Evolutionary conservation across 306 rosid genomes (phyloP).

Genomic region (Elaeagnus macrophylla): DNA sequence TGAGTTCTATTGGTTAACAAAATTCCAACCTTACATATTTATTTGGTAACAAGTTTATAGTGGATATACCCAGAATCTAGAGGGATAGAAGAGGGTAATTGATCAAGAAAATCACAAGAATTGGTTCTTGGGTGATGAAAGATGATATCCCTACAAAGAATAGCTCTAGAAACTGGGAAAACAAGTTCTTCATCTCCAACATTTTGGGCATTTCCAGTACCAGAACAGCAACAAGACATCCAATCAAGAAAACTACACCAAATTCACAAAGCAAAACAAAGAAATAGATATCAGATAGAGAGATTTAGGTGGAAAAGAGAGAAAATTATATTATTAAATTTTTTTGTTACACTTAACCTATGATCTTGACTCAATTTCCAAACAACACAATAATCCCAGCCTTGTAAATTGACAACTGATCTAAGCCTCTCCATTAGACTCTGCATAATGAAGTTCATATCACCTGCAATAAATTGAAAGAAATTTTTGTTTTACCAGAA

Average conservation of each 20-base stretch:
- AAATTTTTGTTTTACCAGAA: background rate
- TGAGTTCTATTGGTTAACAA: no score
- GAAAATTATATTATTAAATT: background rate
- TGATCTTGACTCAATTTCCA: constrained; percentile 83
- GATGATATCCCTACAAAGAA: constrained; percentile 64
- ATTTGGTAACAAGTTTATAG: no score
- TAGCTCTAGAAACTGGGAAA: constrained; percentile 45
- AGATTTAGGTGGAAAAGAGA: background rate
- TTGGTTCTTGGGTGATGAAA: constrained; percentile 54
- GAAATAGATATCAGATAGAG: background rate
- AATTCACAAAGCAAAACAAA: constrained; percentile 10
- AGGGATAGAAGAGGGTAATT: constrained; percentile 49
- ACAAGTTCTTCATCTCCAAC: constrained; percentile 45
- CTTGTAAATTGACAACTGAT: constrained; percentile 59
- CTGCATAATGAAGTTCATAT: constrained; percentile 44
- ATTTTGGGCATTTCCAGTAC: constrained; percentile 42
- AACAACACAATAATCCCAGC: constrained; percentile 77
- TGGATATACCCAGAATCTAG: constrained; percentile 57
- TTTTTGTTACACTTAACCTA: constrained; percentile 31
- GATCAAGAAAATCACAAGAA: constrained; percentile 61
- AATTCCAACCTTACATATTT: no score
- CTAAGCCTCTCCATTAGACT: constrained; percentile 60
- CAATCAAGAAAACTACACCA: constrained; percentile 60
- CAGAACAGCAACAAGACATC: constrained; percentile 82
- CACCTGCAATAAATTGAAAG: constrained; percentile 34